phyloP scores from a whole-genome alignment of 179 eudicot species.

The Pouteria campechiana region DNA sequence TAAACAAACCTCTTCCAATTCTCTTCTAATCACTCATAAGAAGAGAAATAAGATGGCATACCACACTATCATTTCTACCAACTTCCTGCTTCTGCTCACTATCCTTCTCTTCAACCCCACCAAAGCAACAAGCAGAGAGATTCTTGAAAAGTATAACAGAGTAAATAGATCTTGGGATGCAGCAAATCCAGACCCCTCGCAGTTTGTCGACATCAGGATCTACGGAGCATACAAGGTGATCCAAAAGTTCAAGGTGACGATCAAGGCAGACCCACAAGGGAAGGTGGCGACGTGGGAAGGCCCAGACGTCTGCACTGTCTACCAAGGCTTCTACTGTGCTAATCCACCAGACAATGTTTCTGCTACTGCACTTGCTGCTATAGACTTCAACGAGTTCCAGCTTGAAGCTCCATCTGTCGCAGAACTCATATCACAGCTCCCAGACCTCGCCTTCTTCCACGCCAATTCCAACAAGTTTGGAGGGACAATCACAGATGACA shows the following conservation, averaged over 20 bases:
- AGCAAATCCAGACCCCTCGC: too few species aligned
- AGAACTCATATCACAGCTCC: slow-evolving; percentile 12
- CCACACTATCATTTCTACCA: too few species aligned
- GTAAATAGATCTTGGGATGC: too few species aligned
- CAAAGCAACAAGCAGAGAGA: too few species aligned
- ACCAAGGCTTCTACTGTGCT: slow-evolving; percentile 24
- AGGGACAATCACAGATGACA: slow-evolving; percentile 16
- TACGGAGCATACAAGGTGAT: slow-evolving; percentile 11
- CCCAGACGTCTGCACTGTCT: slow-evolving; percentile 10
- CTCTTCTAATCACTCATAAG: too few species aligned
- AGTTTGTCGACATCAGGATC: slow-evolving; percentile 8
- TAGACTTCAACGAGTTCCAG: slow-evolving; percentile 15
- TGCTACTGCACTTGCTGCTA: slow-evolving; percentile 4
- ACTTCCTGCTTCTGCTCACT: too few species aligned
- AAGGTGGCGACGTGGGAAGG: slow-evolving; percentile 11
- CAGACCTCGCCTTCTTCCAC: slow-evolving; percentile 28
- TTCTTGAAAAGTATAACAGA: too few species aligned
- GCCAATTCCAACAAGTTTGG: slow-evolving; percentile 27
- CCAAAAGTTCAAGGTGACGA: slow-evolving; percentile 13
- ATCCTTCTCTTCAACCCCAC: too few species aligned
- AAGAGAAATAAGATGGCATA: too few species aligned
- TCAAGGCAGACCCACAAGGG: slow-evolving; percentile 12
- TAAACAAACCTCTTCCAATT: too few species aligned
- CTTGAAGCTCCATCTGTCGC: slow-evolving; percentile 15
- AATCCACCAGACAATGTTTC: background rate